Base-by-base conservation (phyloP, 2,329 filamentous ascomycete genomes). In the Pseudopyricularia javanii region DNA sequence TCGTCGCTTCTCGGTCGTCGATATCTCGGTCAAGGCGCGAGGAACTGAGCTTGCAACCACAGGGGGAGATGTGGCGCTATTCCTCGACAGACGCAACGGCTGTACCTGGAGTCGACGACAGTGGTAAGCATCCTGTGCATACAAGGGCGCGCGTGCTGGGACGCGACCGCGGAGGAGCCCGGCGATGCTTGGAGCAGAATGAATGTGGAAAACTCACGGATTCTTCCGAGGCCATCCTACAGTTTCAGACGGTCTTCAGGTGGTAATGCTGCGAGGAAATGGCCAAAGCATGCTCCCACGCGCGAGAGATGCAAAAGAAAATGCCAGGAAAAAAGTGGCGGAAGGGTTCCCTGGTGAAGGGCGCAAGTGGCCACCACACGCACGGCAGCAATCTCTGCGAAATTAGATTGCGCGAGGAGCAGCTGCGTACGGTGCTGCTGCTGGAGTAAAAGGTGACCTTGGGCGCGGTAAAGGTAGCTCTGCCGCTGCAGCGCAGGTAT, bases 21-120 rank as follows among this genome's bases (percentile, higher is more conserved):
- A 88, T 64, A 98, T 83, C 73, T 98, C 93, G 56, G 89, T 87
- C 58, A 98, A 78, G 54, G 93, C 87, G 61, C 86, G 83, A 64
- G 84, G 79, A 53, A 78, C 70, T 62, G 78, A 74, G 65, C 72
- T 76, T 53, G 72, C 65, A 74, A 80, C 78, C 68, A 84, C 91
- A 62, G 73, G 69, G 47, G 85, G 80, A 55, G 84, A 83, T 52
- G 76, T 66, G 56, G 68, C 72, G 54, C 74, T 78, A 62, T 70
- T 78, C 72, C 89, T 91, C 70, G 83, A 84, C 63, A 91, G 88
- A 70, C 86, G 85, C 71, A 91, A 71, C 63, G 87, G 87, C 68
- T 86, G 82, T 61, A 88, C 82, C 83, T 88, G 66, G 22, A 15
- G 35, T 12, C n/a, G 26, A 33, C 17, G 14, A 12, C n/a, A 20